phyloP scores from a whole-genome alignment of 2,329 filamentous ascomycete genomes.

The Aspergillus sp. region DNA sequence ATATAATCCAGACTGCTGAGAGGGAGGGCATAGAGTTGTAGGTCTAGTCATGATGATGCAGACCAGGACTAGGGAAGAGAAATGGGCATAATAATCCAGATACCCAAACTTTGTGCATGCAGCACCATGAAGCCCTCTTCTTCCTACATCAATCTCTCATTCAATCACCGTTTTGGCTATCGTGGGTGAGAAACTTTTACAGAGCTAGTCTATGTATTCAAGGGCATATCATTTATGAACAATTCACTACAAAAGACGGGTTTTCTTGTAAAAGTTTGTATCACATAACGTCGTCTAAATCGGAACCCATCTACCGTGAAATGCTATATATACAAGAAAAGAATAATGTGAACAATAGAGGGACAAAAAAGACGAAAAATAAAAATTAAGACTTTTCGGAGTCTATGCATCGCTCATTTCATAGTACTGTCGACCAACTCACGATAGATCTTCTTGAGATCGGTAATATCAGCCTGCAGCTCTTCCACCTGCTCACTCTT shows the following conservation, averaged over 20 bases:
- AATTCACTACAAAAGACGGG: background rate
- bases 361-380: background rate
- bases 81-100: slow-evolving; percentile 1
- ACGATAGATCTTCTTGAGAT: slow-evolving; percentile 94
- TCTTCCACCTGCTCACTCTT: slow-evolving; percentile 96
- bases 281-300: slow-evolving; percentile 16
- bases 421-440: slow-evolving; percentile 86
- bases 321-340: slow-evolving; percentile 10
- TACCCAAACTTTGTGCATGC: slow-evolving; percentile 2
- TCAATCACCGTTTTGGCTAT: too few species aligned
- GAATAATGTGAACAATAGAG: background rate
- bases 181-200: too few species aligned
- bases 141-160: too few species aligned
- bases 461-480: slow-evolving; percentile 79
- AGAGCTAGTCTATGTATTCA: too few species aligned
- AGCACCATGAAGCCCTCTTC: too few species aligned
- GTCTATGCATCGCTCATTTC: slow-evolving; percentile 49
- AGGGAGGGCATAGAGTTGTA: slow-evolving; percentile 73
- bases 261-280: slow-evolving; percentile 1
- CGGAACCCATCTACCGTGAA: background rate
- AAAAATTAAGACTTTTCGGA: slow-evolving; percentile 1
- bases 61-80: background rate
- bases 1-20: slow-evolving; percentile 75
- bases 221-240: background rate
- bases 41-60: background rate